A percentile compares a stretch with the other conserved stretches of the same genome.
Conservation (phyloP, 768 basidiomycete genomes). For the Suillus discolor region DNA sequence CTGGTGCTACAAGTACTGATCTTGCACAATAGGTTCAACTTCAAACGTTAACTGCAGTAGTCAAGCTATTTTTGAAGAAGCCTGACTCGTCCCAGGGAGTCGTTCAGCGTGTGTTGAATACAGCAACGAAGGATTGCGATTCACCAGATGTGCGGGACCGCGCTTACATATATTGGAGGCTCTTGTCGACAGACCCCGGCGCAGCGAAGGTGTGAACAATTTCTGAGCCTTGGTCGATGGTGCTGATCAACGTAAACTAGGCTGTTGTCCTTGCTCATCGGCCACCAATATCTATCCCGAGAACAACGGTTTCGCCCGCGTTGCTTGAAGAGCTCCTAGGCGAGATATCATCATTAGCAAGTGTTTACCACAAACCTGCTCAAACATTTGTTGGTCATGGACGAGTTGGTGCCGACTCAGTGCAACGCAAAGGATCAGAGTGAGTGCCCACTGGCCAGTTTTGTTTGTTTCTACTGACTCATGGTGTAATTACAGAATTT, state of each 20-base stretch:
- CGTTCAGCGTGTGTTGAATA: conserved; percentile 89
- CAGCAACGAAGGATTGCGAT: conserved; percentile 96
- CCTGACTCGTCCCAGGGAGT: conserved; percentile 91
- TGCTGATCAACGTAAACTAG: conserved; percentile 34
- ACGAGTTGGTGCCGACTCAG: conserved; percentile 79
- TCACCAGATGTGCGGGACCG: conserved; percentile 95
- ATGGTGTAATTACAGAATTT: conserved; percentile 37
- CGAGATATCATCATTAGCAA: conserved; percentile 87
- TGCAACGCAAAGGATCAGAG: conserved; percentile 67
- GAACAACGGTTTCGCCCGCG: conserved; percentile 85
- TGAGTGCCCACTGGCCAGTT: conserved; percentile 35
- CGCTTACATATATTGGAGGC: conserved; percentile 97
- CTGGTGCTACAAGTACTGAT: background rate
- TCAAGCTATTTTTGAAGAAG: conserved; percentile 94
- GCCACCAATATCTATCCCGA: conserved; percentile 91
- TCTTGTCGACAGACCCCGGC: conserved; percentile 91
- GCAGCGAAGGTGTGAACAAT: conserved; percentile 77
- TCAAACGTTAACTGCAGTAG: conserved; percentile 90
- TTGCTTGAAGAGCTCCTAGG: conserved; percentile 89
- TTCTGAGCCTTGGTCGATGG: background rate
- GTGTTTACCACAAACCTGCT: conserved; percentile 96
- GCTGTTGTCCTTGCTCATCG: conserved; percentile 88
- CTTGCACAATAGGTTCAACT: conserved; percentile 58
- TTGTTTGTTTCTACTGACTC: background rate
- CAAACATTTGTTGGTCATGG: conserved; percentile 96